These are phyloP conservation scores for Murraya koenigii DNA, from an alignment of 345 rosid species.

Conservation along the genomic window DNA sequence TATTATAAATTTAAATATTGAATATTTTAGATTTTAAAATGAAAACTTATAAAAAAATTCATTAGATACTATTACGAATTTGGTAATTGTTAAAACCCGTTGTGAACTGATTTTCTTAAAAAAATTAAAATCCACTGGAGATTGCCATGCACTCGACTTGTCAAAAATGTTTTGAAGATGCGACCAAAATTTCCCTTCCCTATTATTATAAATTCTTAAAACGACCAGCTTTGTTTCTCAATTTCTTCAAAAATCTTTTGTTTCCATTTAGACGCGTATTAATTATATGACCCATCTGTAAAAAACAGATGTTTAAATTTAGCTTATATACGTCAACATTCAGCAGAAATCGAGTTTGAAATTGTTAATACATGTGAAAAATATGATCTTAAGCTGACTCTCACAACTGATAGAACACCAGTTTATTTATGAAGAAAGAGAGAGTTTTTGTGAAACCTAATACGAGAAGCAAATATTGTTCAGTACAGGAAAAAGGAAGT, in stretches of 20 bases:
- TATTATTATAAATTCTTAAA: background rate
- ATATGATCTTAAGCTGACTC: background rate
- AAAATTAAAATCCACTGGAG: too few species aligned
- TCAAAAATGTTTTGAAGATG: background rate
- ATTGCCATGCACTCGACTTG: background rate
- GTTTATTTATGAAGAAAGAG: conserved; percentile 2
- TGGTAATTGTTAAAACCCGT: too few species aligned
- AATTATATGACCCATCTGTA: too few species aligned
- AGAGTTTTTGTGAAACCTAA: background rate
- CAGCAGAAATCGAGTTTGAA: background rate
- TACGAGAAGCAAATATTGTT: conserved; percentile 4
- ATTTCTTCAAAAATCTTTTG: too few species aligned
- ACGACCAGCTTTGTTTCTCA: background rate
- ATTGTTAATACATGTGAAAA: background rate
- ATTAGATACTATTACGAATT: too few species aligned
- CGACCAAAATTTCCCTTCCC: background rate
- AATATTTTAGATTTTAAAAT: too few species aligned
- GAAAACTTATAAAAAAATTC: too few species aligned
- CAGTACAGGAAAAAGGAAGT: background rate
- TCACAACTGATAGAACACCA: background rate
- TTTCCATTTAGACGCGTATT: too few species aligned
- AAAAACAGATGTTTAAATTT: background rate
- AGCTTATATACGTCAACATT: background rate
- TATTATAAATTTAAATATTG: too few species aligned
- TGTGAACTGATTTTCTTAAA: too few species aligned